Conservation (phyloP, 2,329 filamentous ascomycete genomes). For the Diaporthe australafricana region DNA sequence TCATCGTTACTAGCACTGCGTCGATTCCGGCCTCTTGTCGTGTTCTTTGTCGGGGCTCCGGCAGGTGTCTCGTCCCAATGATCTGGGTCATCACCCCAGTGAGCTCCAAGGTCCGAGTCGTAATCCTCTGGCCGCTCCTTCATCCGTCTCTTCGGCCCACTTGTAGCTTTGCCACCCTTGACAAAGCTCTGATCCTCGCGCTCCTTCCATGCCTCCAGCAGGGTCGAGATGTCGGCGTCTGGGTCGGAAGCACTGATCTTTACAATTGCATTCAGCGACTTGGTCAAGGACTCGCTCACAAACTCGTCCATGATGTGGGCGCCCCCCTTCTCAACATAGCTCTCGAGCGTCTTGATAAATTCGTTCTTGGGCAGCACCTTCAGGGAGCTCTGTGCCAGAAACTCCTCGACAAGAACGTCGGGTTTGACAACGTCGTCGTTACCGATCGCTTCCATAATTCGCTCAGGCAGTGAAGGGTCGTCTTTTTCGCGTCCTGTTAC, state of each 20-base stretch:
- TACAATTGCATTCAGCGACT: slow-evolving; percentile 78
- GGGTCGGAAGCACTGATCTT: slow-evolving; percentile 70
- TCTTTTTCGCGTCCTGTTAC: slow-evolving; percentile 55
- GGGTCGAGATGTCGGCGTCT: slow-evolving; percentile 76
- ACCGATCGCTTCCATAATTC: slow-evolving; percentile 70
- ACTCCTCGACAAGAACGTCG: slow-evolving; percentile 88
- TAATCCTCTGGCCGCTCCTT: slow-evolving; percentile 84
- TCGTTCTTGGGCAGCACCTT: slow-evolving; percentile 93
- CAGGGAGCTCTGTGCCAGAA: slow-evolving; percentile 85
- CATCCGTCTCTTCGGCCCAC: slow-evolving; percentile 64
- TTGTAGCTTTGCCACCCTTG: slow-evolving; percentile 60
- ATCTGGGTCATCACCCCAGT: slow-evolving; percentile 84
- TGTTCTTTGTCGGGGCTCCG: background rate
- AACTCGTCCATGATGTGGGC: slow-evolving; percentile 90
- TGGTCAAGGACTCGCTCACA: slow-evolving; percentile 76
- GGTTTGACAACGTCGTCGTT: slow-evolving; percentile 84
- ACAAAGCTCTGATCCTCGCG: slow-evolving; percentile 79
- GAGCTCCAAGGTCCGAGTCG: slow-evolving; percentile 91
- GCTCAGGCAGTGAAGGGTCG: slow-evolving; percentile 71
- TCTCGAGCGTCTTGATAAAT: slow-evolving; percentile 91
- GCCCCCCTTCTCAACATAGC: slow-evolving; percentile 96
- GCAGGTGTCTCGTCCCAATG: slow-evolving; percentile 61
- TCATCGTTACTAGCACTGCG: slow-evolving; percentile 61
- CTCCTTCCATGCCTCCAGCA: slow-evolving; percentile 79
- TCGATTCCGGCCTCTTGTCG: slow-evolving; percentile 46